Conservation (phyloP, 441 rosid species). For the Biscutella laevigata region DNA sequence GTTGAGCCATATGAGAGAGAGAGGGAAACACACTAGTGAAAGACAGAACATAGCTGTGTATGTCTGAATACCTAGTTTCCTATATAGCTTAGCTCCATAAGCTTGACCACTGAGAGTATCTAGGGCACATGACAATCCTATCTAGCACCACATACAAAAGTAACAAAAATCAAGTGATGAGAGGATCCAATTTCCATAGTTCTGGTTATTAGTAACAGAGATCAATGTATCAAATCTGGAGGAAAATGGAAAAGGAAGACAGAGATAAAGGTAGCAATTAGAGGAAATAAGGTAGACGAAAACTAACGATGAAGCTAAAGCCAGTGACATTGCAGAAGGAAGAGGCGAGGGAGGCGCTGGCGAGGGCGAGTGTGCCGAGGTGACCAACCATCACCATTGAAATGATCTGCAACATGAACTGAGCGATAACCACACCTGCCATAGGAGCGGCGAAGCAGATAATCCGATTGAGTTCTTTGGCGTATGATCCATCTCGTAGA, state of each 20-base stretch:
- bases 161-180: background rate
- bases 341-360: conserved; percentile 43
- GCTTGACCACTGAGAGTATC: conserved; percentile 67
- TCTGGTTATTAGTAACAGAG: background rate
- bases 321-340: conserved; percentile 44
- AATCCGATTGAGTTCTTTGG: conserved; percentile 36
- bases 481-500: conserved; percentile 20
- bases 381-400: conserved; percentile 57
- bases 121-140: conserved; percentile 48
- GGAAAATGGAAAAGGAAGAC: no score
- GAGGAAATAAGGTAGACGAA: background rate
- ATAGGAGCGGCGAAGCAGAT: conserved; percentile 44
- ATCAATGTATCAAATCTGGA: background rate
- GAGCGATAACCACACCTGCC: conserved; percentile 44
- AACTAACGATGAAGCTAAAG: conserved; percentile 40
- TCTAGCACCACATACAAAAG: conserved; percentile 20
- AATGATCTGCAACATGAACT: conserved; percentile 38
- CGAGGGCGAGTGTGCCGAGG: conserved; percentile 48
- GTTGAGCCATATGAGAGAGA: conserved; percentile 45
- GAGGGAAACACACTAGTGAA: conserved; percentile 40
- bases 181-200: background rate
- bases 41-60: conserved; percentile 55
- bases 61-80: conserved; percentile 40
- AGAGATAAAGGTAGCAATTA: no score
- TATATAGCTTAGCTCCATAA: conserved; percentile 49